Evolutionary conservation across 176 grass and related monocot genomes (phyloP).

Genomic region (Juncus effusus): DNA sequence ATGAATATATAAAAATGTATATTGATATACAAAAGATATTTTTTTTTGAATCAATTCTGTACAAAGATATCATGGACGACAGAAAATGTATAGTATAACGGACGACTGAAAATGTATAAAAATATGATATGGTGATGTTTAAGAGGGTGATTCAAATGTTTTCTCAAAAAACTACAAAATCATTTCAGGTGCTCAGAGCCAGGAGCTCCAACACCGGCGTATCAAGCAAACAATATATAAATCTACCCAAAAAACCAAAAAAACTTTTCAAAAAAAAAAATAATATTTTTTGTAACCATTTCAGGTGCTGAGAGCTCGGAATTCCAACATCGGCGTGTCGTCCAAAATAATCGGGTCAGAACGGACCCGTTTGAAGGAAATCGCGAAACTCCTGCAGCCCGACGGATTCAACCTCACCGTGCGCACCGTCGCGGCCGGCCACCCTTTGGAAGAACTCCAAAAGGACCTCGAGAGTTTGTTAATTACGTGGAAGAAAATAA

Average conservation of each 20-base stretch:
- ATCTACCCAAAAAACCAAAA: background rate
- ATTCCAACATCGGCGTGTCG: conserved; percentile 67
- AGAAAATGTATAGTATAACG: no score
- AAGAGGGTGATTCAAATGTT: no score
- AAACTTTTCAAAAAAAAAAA: conserved; percentile 7
- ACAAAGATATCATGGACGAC: no score
- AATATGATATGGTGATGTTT: no score
- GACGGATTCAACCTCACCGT: conserved; percentile 73
- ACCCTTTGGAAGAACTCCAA: conserved; percentile 85
- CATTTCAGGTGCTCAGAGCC: no score
- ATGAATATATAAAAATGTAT: no score
- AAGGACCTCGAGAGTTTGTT: conserved; percentile 79
- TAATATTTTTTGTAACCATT: conserved; percentile 15
- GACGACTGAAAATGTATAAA: no score
- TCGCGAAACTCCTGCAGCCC: conserved; percentile 64
- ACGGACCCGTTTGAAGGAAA: conserved; percentile 60
- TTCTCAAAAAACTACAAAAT: no score
- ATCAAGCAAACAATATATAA: background rate
- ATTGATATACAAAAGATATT: no score
- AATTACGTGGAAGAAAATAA: conserved; percentile 83
- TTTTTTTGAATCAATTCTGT: no score
- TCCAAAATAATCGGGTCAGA: conserved; percentile 70
- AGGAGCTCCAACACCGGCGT: no score
- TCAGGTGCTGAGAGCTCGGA: conserved; percentile 65
- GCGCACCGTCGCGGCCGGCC: conserved; percentile 71